Evolutionary conservation across 345 rosid species (phyloP), one percentile per base, ranked within the genome.

Genomic region (Dimocarpus longan): DNA sequence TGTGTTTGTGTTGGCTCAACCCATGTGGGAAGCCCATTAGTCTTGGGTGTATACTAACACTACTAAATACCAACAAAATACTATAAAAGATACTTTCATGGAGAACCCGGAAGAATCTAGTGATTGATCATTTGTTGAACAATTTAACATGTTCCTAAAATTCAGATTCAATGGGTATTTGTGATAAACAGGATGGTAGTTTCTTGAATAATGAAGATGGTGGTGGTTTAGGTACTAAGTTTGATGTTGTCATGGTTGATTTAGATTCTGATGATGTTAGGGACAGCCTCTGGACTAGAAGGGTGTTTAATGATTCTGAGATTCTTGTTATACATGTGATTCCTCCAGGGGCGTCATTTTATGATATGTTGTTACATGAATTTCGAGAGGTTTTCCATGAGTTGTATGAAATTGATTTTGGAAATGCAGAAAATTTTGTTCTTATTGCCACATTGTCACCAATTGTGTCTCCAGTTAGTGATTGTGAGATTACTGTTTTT

Each of bases 201-300:
- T 44, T 3, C 19, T 15, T 66, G 56, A 68, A 54, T 22, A 63
- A 59, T 63, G 68, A 8, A 24, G 54, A 28, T 70, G 76, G 37
- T 70, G 76, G 37, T 32, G 1, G 22, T 60, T 68, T 62, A 26
- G 82, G 6, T 65, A 12, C 48, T 8, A 80, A 80, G 16, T 95
- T 93, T 84, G 95, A 95, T 81, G 92, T 86, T 16, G 75, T 92
- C 68, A 90, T 93, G 98, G 92, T 96, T 83, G 97, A 96, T 88
- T 81, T 96, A 24, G 95, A 96, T 82, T 88, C 94, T 0, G 80
- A 54, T 18, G 89, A 91, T 85, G 81, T 83, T 9, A 65, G 80
- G 43, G 87, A 69, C 98, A 97, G 8, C 98, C 97, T 1, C 9
- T 82, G 44, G 94, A 89, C 90, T 12, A 90, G 86, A 78, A 65